phyloP scores from a whole-genome alignment of 1,139 yeast species.

The Kodamaea arcana region DNA sequence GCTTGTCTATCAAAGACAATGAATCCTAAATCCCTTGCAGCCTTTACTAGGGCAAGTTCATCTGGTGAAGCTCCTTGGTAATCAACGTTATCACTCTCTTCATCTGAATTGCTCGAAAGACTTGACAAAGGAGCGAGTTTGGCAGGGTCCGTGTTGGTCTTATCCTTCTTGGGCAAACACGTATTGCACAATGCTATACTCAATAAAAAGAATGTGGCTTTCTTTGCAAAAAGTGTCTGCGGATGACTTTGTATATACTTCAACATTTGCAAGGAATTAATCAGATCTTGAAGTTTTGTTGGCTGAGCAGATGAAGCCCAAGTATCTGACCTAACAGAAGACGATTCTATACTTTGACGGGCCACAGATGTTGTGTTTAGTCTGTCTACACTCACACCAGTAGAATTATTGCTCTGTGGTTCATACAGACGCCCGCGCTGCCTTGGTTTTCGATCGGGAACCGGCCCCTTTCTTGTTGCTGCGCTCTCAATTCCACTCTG shows the following conservation, averaged over 20 bases:
- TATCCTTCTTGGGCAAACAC: constrained; percentile 61
- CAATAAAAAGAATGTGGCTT: constrained; percentile 73
- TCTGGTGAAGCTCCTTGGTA: constrained; percentile 97
- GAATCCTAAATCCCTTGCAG: constrained; percentile 92
- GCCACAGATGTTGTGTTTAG: constrained; percentile 2
- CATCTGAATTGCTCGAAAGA: constrained; percentile 5
- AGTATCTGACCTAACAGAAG: constrained; percentile 18
- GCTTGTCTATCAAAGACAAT: constrained; percentile 69
- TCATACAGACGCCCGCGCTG: too few relatives aligned
- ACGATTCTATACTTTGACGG: constrained; percentile 6
- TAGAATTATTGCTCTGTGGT: background rate
- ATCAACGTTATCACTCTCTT: constrained; percentile 46
- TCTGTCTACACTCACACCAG: constrained; percentile 1
- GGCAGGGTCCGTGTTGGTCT: background rate
- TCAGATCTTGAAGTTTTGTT: constrained; percentile 22
- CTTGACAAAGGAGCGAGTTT: constrained; percentile 2
- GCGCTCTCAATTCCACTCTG: constrained; percentile 1
- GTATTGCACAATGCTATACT: constrained; percentile 86
- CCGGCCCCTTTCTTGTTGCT: constrained; percentile 3
- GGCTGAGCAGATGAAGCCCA: constrained; percentile 43
- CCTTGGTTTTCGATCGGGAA: constrained; percentile 6
- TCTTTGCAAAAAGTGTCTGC: constrained; percentile 60
- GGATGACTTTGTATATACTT: constrained; percentile 71
- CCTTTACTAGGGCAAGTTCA: constrained; percentile 87
- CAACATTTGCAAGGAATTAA: constrained; percentile 52